A percentile compares a stretch with the other conserved stretches of the same genome.
Evolutionary conservation across 257 asterid genomes (phyloP).

Genomic region (Handroanthus guayacan): DNA sequence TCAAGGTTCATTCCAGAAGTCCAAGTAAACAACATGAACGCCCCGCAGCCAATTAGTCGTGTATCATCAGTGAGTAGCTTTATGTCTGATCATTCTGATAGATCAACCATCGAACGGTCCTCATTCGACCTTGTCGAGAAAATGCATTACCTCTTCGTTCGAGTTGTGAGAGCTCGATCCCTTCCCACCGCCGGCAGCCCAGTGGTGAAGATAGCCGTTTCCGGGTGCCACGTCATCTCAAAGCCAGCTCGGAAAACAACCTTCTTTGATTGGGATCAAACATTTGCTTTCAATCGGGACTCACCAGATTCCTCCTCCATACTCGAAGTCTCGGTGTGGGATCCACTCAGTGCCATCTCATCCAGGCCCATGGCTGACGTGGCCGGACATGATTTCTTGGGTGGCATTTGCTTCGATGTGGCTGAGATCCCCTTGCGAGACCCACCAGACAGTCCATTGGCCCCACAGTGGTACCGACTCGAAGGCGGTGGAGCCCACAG

Average conservation of each 20-base stretch:
- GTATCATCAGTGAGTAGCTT: constrained; percentile 81
- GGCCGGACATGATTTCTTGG: constrained; percentile 69
- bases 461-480: constrained; percentile 92
- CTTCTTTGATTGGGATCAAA: constrained; percentile 82
- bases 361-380: constrained; percentile 36
- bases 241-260: constrained; percentile 71
- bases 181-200: constrained; percentile 79
- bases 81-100: constrained; percentile 64
- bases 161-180: constrained; percentile 78
- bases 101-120: constrained; percentile 64
- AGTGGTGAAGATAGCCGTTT: constrained; percentile 70
- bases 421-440: constrained; percentile 85
- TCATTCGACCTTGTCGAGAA: constrained; percentile 90
- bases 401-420: constrained; percentile 90
- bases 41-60: constrained; percentile 73
- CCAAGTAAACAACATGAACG: constrained; percentile 50
- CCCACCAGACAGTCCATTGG: constrained; percentile 90
- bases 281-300: constrained; percentile 74
- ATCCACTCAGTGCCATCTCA: constrained; percentile 47
- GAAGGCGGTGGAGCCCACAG: constrained; percentile 91
- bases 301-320: constrained; percentile 69
- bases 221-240: constrained; percentile 73
- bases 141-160: constrained; percentile 81
- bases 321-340: constrained; percentile 86
- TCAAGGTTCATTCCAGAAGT: constrained; percentile 49